These are phyloP conservation scores for Tuber borchii DNA, from an alignment of 495 filamentous ascomycete genomes.

Conservation along the genomic window DNA sequence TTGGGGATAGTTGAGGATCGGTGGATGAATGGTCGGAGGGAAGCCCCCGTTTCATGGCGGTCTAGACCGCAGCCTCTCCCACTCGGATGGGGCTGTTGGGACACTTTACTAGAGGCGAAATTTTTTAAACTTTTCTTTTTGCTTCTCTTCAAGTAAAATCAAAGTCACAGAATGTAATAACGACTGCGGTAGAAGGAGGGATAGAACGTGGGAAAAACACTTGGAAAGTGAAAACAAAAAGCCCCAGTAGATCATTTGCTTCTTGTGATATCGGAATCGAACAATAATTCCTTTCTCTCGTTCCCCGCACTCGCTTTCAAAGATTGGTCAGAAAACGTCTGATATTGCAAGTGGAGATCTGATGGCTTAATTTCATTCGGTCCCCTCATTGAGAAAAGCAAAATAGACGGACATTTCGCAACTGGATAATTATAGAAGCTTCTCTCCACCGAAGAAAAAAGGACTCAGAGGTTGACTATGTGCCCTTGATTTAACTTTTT, in stretches of 20 bases:
- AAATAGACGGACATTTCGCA: neutral
- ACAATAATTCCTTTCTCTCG: neutral
- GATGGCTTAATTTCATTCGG: neutral
- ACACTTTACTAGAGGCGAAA: neutral
- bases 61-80: neutral
- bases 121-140: neutral
- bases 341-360: too few species aligned
- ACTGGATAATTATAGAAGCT: neutral
- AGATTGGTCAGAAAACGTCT: neutral
- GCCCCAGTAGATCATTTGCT: neutral
- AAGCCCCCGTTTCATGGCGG: neutral
- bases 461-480: neutral
- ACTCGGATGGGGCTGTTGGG: neutral
- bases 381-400: neutral
- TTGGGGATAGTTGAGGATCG: neutral
- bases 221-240: neutral
- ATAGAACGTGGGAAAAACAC: neutral
- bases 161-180: neutral
- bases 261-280: neutral
- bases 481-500: neutral
- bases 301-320: neutral
- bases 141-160: neutral
- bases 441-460: neutral
- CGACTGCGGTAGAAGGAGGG: neutral
- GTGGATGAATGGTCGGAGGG: neutral